Evolutionary conservation across 352 stramenopile genomes (phyloP).

Genomic region (Hyaloperonospora arabidopsidis): DNA sequence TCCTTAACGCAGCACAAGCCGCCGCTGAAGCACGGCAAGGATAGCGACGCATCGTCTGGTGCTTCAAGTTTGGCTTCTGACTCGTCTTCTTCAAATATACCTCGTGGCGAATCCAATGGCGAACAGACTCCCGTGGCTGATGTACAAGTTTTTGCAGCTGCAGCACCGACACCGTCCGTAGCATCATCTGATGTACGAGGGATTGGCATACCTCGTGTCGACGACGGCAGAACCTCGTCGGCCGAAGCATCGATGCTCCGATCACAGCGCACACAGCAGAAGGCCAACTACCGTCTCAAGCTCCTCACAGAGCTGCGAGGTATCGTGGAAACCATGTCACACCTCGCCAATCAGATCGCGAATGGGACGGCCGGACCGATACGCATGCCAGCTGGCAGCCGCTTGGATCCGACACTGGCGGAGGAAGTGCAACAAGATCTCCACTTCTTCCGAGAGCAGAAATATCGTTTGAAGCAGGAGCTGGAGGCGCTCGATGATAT

Average conservation of each 20-base stretch:
- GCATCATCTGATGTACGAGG: not conserved
- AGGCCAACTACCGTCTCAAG: constrained; percentile 25
- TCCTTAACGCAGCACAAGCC: not conserved
- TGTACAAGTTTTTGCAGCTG: not conserved
- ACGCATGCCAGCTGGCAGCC: constrained; percentile 10
- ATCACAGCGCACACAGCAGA: constrained; percentile 10
- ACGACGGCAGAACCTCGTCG: constrained; percentile 7
- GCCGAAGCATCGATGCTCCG: constrained; percentile 9
- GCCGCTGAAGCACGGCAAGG: constrained; percentile 12
- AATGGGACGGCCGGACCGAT: constrained; percentile 12
- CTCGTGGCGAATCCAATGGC: constrained; percentile 15
- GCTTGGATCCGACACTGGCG: constrained; percentile 18
- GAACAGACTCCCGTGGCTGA: constrained; percentile 12
- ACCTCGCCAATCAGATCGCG: constrained; percentile 20
- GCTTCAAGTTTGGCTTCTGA: constrained; percentile 8
- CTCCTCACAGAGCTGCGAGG: constrained; percentile 24
- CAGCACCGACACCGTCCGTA: not conserved
- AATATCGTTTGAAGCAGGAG: constrained; percentile 22
- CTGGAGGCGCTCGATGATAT: constrained; percentile 14
- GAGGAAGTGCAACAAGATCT: constrained; percentile 28
- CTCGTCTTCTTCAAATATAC: constrained; percentile 15
- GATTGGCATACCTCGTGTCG: not conserved
- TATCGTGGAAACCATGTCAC: constrained; percentile 27
- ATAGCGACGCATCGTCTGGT: constrained; percentile 10
- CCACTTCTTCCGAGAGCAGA: constrained; percentile 27